A percentile compares a stretch with the other conserved stretches of the same genome.
Evolutionary conservation across 1,139 yeast species (phyloP).

Genomic region (Scheffersomyces illinoinensis): DNA sequence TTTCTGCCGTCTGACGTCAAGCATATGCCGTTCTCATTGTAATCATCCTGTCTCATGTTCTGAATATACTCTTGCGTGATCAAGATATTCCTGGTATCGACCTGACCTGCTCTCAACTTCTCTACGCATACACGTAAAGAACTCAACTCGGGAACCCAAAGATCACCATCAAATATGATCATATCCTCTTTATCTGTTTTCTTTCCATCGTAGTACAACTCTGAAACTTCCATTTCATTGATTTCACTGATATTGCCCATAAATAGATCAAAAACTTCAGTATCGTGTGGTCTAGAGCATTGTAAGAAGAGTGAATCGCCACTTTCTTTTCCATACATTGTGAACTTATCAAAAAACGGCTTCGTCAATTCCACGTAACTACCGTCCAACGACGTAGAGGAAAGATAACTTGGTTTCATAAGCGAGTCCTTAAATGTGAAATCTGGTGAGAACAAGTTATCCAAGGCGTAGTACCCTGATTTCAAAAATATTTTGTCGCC

Average conservation of each 20-base stretch:
- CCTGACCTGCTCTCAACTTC: slow-evolving; percentile 26
- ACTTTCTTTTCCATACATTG: slow-evolving; percentile 20
- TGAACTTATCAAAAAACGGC: slow-evolving; percentile 29
- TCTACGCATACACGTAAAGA: slow-evolving; percentile 43
- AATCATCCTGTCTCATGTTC: slow-evolving; percentile 12
- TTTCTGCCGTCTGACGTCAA: slow-evolving; percentile 11
- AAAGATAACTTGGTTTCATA: slow-evolving; percentile 35
- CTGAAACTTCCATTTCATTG: slow-evolving; percentile 24
- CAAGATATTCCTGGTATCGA: slow-evolving; percentile 30
- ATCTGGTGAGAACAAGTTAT: slow-evolving; percentile 44
- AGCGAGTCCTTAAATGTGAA: slow-evolving; percentile 31
- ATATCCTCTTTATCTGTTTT: slow-evolving; percentile 3
- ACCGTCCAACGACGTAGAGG: slow-evolving; percentile 21
- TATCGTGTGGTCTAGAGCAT: slow-evolving; percentile 29
- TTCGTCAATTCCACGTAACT: slow-evolving; percentile 33
- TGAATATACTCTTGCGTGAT: slow-evolving; percentile 28
- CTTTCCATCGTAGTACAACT: slow-evolving; percentile 15
- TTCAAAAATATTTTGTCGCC: slow-evolving; percentile 17
- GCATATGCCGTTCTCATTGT: slow-evolving; percentile 13
- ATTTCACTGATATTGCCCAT: slow-evolving; percentile 33
- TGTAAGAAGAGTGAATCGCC: slow-evolving; percentile 13
- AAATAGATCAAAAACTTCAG: slow-evolving; percentile 28
- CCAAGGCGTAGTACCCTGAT: slow-evolving; percentile 38
- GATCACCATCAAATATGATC: slow-evolving; percentile 20
- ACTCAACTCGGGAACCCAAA: slow-evolving; percentile 37